Evolutionary conservation across 306 rosid genomes (phyloP).

Genomic region (Prunus salicina): DNA sequence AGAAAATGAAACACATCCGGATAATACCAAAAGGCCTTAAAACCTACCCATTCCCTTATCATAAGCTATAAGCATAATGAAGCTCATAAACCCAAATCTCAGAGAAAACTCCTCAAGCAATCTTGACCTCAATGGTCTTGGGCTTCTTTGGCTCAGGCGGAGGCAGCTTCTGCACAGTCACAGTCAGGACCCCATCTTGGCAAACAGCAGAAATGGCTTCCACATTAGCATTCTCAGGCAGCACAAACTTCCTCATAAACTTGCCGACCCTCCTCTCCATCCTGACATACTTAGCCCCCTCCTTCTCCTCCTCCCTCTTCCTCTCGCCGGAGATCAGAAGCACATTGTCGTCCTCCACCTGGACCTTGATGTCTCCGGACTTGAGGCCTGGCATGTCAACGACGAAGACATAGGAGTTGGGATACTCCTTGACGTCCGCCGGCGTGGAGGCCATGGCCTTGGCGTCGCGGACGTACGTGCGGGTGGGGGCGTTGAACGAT

Average conservation of each 20-base stretch:
- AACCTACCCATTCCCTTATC: not conserved
- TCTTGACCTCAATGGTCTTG: constrained; percentile 69
- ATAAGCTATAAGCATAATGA: not conserved
- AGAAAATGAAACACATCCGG: not conserved
- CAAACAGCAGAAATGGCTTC: constrained; percentile 67
- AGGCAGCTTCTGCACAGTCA: constrained; percentile 70
- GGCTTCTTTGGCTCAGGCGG: constrained; percentile 97
- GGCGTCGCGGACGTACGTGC: constrained; percentile 69
- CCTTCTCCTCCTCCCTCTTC: constrained; percentile 88
- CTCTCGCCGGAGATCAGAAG: constrained; percentile 79
- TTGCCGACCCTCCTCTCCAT: constrained; percentile 91
- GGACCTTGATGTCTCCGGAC: constrained; percentile 82
- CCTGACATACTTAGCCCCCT: constrained; percentile 63
- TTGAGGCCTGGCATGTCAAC: constrained; percentile 94
- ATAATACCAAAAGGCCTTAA: not conserved
- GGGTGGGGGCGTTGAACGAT: constrained; percentile 53
- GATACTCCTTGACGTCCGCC: constrained; percentile 74
- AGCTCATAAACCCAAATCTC: not conserved
- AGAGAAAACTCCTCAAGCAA: constrained; percentile 34
- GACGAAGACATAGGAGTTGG: constrained; percentile 59
- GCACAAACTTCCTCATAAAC: constrained; percentile 76
- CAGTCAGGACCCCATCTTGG: constrained; percentile 84
- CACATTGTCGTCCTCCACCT: constrained; percentile 81
- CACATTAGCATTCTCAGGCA: constrained; percentile 75
- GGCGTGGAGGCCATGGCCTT: constrained; percentile 91